Evolutionary conservation across 805 yeast species (phyloP), one percentile per base, ranked within the genome.

Genomic region (Yamadazyma akitaensis): DNA sequence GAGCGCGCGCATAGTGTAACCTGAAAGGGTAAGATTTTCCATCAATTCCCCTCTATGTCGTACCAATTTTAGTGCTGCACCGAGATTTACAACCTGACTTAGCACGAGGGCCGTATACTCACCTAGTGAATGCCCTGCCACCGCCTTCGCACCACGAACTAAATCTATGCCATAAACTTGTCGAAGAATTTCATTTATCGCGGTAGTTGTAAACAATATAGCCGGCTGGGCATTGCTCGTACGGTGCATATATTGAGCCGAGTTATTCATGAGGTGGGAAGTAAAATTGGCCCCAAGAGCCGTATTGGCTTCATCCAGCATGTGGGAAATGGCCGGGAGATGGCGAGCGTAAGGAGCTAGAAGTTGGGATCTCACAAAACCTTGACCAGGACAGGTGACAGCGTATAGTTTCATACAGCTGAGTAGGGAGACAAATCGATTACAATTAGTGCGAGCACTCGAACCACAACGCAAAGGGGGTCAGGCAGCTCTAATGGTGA

Each of bases 221-320:
- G 81, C 74, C 3, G 83, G 83, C 63, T 79, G 84, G 18, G 82
- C 81, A 53, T 73, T 65, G 36, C 71, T 61, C 0, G 81, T 77
- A 24, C 61, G 53, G 10, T 44, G 26, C 17, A 64, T 39, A 66
- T 68, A 65, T 5, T 42, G 13, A 13, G 48, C 26, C 47, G 48
- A 42, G 43, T 52, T 54, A 30, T 51, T 40, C 36, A 51, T 48
- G 30, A 64, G 43, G 14, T 57, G 46, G 3, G 47, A 37, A 13
- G 61, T 41, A 44, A 66, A 64, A 12, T 57, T 49, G 18, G 49
- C 54, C 5, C 54, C 49, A 17, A 68, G 47, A 0, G 63, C 49
- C 5, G 53, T 61, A 40, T 65, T 63, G 11, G 60, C 49, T 5
- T 40, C 39, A 2, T 59, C 56, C 7, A 60, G 49, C 12, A 47